Evolutionary conservation across 2,329 filamentous ascomycete genomes (phyloP).

Genomic region (Parastagonospora nodorum): DNA sequence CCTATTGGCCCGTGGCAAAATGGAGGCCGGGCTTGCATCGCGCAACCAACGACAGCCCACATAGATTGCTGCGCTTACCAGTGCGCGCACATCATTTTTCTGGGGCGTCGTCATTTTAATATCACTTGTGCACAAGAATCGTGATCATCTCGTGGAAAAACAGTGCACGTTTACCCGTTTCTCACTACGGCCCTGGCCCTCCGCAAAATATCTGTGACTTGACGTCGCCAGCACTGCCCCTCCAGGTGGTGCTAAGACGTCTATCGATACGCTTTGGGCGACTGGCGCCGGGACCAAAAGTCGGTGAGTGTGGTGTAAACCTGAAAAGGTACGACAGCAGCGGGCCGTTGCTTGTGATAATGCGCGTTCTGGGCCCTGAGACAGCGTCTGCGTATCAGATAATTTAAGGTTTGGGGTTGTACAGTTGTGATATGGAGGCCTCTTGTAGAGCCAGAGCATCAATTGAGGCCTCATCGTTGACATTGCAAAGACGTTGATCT

Average conservation of each 20-base stretch:
- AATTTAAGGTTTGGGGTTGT: constrained; percentile 8
- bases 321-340: constrained; percentile 28
- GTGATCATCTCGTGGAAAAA: background rate
- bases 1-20: constrained; percentile 36
- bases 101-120: constrained; percentile 26
- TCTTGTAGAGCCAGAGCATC: background rate
- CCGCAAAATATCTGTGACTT: constrained; percentile 13
- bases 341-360: constrained; percentile 30
- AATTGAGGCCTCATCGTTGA: background rate
- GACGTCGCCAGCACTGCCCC: constrained; percentile 34
- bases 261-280: constrained; percentile 37
- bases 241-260: constrained; percentile 22
- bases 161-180: constrained; percentile 1
- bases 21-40: constrained; percentile 29
- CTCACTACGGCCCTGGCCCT: constrained; percentile 21
- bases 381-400: constrained; percentile 15
- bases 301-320: constrained; percentile 42
- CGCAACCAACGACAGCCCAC: constrained; percentile 28
- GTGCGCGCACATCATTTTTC: constrained; percentile 9
- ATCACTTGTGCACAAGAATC: constrained; percentile 5
- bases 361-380: constrained; percentile 19
- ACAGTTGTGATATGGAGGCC: background rate
- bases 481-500: background rate
- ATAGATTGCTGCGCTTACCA: constrained; percentile 27
- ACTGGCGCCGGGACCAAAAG: constrained; percentile 35